Evolutionary conservation across 2,329 filamentous ascomycete genomes (phyloP).

Genomic region (Cladosporium sp.): DNA sequence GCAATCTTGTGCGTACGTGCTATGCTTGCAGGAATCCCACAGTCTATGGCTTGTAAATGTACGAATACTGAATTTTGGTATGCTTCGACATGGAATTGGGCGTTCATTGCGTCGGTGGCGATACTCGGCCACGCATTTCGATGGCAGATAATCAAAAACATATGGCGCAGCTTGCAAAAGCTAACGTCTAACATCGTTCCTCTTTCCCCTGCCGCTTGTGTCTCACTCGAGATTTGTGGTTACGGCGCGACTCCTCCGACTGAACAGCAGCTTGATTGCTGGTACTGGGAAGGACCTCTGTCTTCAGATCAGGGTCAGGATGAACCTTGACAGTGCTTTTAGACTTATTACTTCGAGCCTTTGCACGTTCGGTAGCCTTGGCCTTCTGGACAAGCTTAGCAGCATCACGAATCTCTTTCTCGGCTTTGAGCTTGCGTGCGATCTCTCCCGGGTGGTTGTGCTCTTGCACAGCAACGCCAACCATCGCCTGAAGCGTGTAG

Average conservation of each 20-base stretch:
- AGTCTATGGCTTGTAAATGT: not conserved
- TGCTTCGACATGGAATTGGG: not conserved
- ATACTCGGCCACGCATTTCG: not conserved
- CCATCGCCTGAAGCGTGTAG: constrained; percentile 34
- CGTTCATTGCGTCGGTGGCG: not conserved
- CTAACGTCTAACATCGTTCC: not conserved
- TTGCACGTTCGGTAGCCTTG: not conserved
- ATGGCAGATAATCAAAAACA: not conserved
- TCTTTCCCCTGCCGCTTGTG: not conserved
- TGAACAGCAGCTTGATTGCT: not conserved
- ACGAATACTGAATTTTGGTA: not conserved
- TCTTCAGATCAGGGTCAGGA: not conserved
- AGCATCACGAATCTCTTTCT: not conserved
- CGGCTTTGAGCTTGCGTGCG: not conserved
- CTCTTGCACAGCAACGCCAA: constrained; percentile 15
- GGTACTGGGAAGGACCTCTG: not conserved
- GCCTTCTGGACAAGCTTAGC: not conserved
- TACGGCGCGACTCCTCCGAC: not conserved
- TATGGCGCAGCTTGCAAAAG: not conserved
- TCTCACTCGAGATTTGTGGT: not conserved
- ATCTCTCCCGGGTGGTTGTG: constrained; percentile 8
- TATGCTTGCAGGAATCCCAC: not conserved
- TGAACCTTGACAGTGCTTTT: not conserved
- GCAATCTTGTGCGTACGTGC: not conserved
- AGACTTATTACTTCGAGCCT: not conserved